phyloP scores from a whole-genome alignment of 352 stramenopile genomes.

The Blastocystis sp. region DNA sequence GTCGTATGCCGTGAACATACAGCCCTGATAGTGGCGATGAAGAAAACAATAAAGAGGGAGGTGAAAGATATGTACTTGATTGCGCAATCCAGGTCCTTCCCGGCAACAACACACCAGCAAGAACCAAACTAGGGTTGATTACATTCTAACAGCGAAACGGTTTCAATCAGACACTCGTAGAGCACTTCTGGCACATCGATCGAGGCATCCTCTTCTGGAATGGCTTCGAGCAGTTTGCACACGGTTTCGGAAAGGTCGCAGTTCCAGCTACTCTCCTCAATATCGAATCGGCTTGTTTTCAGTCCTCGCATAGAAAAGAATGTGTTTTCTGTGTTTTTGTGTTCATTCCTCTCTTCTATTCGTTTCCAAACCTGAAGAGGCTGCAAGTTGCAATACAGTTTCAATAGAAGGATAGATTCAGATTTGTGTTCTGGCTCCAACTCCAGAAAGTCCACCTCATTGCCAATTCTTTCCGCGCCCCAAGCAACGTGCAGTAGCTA shows the following conservation, averaged over 20 bases:
- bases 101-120: slow-evolving; percentile 34
- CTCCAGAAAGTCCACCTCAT: not conserved
- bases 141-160: not conserved
- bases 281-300: slow-evolving; percentile 37
- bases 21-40: slow-evolving; percentile 8
- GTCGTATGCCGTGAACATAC: slow-evolving; percentile 50
- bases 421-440: not conserved
- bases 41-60: not conserved
- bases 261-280: slow-evolving; percentile 57
- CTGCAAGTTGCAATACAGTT: not conserved
- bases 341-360: not conserved
- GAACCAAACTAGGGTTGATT: slow-evolving; percentile 12
- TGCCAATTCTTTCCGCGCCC: too few species aligned
- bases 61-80: slow-evolving; percentile 64
- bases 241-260: slow-evolving; percentile 3
- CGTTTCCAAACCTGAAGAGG: not conserved
- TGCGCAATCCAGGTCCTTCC: slow-evolving; percentile 27
- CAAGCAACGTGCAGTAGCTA: too few species aligned
- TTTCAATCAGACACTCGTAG: slow-evolving; percentile 16
- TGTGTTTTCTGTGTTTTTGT: slow-evolving; percentile 19
- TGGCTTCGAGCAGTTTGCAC: slow-evolving; percentile 2
- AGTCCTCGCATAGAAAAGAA: slow-evolving; percentile 20
- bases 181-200: slow-evolving; percentile 39
- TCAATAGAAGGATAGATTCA: not conserved
- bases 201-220: slow-evolving; percentile 14